Conservation (phyloP, 768 basidiomycete genomes). For the Paxillus ammoniavirescens region DNA sequence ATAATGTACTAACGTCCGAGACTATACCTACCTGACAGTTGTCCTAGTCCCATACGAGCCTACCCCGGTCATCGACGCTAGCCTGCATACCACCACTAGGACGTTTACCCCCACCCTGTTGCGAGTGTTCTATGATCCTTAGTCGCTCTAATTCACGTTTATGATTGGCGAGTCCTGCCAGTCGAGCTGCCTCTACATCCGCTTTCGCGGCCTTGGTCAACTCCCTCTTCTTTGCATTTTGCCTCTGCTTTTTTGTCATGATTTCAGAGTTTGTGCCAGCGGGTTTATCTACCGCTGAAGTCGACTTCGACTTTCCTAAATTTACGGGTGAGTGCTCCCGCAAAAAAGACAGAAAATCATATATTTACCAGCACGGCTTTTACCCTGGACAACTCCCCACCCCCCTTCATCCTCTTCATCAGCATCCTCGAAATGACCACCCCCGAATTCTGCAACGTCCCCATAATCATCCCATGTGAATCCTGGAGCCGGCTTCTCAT, state of each 20-base stretch:
- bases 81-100: constrained; percentile 63
- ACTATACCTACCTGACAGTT: not conserved
- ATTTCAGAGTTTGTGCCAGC: constrained; percentile 40
- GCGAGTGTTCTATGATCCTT: constrained; percentile 46
- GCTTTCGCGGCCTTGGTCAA: constrained; percentile 56
- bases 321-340: constrained; percentile 1
- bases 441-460: constrained; percentile 43
- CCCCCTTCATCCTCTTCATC: constrained; percentile 72
- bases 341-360: not conserved
- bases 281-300: constrained; percentile 8
- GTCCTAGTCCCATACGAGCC: constrained; percentile 55
- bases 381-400: constrained; percentile 75
- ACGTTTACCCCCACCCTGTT: constrained; percentile 24
- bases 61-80: constrained; percentile 53
- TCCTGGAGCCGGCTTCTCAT: constrained; percentile 58
- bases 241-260: constrained; percentile 65
- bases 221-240: constrained; percentile 62
- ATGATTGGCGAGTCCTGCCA: constrained; percentile 54
- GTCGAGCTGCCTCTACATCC: constrained; percentile 50
- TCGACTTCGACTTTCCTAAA: constrained; percentile 17
- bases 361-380: constrained; percentile 41
- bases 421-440: constrained; percentile 49
- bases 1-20: constrained; percentile 19
- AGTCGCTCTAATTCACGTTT: constrained; percentile 56
- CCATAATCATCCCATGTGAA: constrained; percentile 82